Percentiles rank a stretch among this genome's conserved stretches.
These are phyloP conservation scores for Russula brevipes DNA, from an alignment of 768 basidiomycete species.

Conservation along the genomic window DNA sequence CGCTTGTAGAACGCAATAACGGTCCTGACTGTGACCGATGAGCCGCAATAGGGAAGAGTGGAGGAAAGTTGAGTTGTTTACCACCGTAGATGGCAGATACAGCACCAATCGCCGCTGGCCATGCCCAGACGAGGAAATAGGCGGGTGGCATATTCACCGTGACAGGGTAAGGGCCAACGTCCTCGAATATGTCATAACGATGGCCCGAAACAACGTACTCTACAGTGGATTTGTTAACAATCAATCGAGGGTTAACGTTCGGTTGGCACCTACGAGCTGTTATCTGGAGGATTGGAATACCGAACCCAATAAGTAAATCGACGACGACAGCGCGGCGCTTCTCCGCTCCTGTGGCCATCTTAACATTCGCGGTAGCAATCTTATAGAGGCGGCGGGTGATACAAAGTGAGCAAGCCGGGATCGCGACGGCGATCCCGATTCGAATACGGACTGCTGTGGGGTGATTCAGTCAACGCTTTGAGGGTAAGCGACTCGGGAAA, in stretches of 20 bases:
- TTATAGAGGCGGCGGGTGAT: conserved; percentile 47
- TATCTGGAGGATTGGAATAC: conserved; percentile 17
- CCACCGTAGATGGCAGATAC: conserved; percentile 37
- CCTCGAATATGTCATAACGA: conserved; percentile 30
- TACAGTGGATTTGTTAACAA: neutral
- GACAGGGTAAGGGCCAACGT: conserved; percentile 41
- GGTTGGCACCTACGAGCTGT: neutral
- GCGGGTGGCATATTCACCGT: conserved; percentile 32
- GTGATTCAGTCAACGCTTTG: neutral
- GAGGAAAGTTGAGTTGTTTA: conserved; percentile 24
- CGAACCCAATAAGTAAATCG: conserved; percentile 31
- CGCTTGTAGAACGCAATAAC: conserved; percentile 29
- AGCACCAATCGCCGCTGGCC: conserved; percentile 25
- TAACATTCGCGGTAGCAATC: conserved; percentile 35
- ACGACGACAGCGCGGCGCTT: neutral
- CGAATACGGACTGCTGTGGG: conserved; percentile 38
- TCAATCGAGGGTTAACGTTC: neutral
- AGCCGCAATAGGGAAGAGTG: neutral
- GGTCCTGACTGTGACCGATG: conserved; percentile 25
- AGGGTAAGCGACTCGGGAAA: conserved; percentile 19
- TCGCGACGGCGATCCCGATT: conserved; percentile 34
- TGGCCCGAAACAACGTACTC: neutral
- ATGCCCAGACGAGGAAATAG: conserved; percentile 32
- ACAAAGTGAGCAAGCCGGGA: conserved; percentile 39
- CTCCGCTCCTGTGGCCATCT: conserved; percentile 27